phyloP scores from a whole-genome alignment of 768 basidiomycete species.

The Gloeophyllum trabeum region DNA sequence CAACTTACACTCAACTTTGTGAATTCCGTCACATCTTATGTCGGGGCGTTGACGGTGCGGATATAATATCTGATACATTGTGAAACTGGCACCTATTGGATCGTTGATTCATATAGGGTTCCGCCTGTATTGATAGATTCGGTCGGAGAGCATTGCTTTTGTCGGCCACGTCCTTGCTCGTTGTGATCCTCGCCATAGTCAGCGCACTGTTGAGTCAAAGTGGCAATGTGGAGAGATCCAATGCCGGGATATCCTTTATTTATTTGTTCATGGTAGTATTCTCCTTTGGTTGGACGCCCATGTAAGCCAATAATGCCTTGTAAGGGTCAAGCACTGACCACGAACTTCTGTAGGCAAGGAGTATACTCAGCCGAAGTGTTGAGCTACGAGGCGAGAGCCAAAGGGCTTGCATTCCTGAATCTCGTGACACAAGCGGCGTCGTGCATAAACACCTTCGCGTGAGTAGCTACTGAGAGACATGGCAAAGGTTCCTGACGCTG shows the following conservation, averaged over 20 bases:
- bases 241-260: slow-evolving; percentile 41
- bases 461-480: slow-evolving; percentile 6
- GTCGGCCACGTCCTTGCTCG: slow-evolving; percentile 23
- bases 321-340: no score
- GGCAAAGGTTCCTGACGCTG: not conserved
- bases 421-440: slow-evolving; percentile 29
- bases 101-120: slow-evolving; percentile 20
- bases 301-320: slow-evolving; percentile 20
- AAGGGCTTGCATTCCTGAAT: slow-evolving; percentile 39
- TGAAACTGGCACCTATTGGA: not conserved
- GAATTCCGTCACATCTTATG: slow-evolving; percentile 38
- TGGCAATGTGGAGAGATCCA: slow-evolving; percentile 21
- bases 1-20: slow-evolving; percentile 37
- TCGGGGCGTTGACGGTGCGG: slow-evolving; percentile 21
- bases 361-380: slow-evolving; percentile 44
- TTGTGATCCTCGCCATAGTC: slow-evolving; percentile 31
- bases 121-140: slow-evolving; percentile 34
- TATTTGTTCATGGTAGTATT: slow-evolving; percentile 40
- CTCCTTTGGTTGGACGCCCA: slow-evolving; percentile 45
- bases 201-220: slow-evolving; percentile 33
- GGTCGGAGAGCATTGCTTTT: slow-evolving; percentile 36
- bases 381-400: slow-evolving; percentile 36
- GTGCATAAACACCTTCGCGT: slow-evolving; percentile 41
- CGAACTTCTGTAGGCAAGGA: slow-evolving; percentile 28
- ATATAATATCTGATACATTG: not conserved